Conservation (phyloP, 1,284 basidiomycete species). For the Cryptococcus hybrid region DNA sequence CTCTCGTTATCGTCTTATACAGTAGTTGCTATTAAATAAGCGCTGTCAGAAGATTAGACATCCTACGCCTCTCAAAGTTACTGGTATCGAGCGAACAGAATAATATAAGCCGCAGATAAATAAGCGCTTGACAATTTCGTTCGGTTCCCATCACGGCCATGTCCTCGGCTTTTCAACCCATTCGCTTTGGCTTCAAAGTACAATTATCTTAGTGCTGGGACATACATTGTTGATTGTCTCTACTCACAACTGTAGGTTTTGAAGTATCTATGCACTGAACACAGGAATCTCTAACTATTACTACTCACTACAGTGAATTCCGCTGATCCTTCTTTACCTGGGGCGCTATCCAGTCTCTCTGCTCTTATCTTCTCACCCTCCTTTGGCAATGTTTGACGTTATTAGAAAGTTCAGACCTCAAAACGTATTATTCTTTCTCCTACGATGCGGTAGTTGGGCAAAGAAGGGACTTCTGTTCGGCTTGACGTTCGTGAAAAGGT, state of each 20-base stretch:
- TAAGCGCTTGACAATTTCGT: background rate
- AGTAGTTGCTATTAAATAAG: background rate
- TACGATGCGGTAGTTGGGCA: no score
- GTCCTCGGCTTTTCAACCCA: slow-evolving; percentile 5
- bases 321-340: background rate
- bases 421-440: no score
- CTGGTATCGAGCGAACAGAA: no score
- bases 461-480: no score
- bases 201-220: slow-evolving; percentile 17
- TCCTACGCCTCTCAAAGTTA: background rate
- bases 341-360: slow-evolving; percentile 14
- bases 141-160: no score
- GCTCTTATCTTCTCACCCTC: slow-evolving; percentile 24
- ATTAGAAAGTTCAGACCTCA: slow-evolving; percentile 18
- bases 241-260: slow-evolving; percentile 9
- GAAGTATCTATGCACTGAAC: no score
- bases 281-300: no score
- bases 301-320: no score
- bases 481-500: no score
- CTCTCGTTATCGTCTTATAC: background rate
- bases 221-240: slow-evolving; percentile 19
- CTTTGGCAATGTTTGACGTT: slow-evolving; percentile 28
- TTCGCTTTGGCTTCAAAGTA: slow-evolving; percentile 12
- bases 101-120: no score
- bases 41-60: background rate